Conservation (phyloP, 2,329 filamentous ascomycete species). For the Neonectria punicea region DNA sequence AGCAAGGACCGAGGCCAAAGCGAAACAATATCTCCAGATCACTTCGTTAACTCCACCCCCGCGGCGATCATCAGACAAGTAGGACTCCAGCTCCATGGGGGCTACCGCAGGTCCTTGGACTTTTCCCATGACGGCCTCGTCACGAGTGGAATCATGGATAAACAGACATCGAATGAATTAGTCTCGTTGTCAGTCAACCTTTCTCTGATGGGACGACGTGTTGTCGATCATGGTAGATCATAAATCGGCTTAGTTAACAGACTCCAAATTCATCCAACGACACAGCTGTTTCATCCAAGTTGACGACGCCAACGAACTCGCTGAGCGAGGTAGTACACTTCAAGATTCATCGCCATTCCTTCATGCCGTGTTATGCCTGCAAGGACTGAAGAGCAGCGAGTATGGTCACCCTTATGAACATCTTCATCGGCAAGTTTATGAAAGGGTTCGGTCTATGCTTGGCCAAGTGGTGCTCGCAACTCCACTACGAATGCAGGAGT, state of each 20-base stretch:
- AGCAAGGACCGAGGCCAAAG: conserved; percentile 11
- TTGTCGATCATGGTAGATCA: background rate
- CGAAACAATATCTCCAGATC: too few species aligned
- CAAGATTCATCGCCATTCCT: conserved; percentile 51
- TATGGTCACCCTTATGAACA: conserved; percentile 21
- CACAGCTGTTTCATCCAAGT: conserved; percentile 28
- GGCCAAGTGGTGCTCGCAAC: conserved; percentile 53
- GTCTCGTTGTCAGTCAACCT: conserved; percentile 9
- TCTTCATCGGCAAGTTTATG: conserved; percentile 51
- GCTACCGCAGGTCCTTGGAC: conserved; percentile 26
- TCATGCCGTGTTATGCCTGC: conserved; percentile 53
- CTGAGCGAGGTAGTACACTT: conserved; percentile 38
- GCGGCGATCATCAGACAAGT: conserved; percentile 31
- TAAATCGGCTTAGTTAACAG: background rate
- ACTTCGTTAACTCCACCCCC: conserved; percentile 17
- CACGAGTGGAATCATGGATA: conserved; percentile 20
- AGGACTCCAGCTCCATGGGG: conserved; percentile 23
- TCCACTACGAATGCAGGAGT: conserved; percentile 53
- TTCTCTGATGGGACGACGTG: too few species aligned
- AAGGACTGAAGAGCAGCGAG: conserved; percentile 48
- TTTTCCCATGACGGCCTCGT: conserved; percentile 22
- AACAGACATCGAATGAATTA: conserved; percentile 19
- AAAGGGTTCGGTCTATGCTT: conserved; percentile 51
- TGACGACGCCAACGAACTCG: conserved; percentile 25
- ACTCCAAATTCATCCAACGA: conserved; percentile 22